Evolutionary conservation across 2,329 filamentous ascomycete genomes (phyloP).

Genomic region (Pseudogymnoascus sp.): DNA sequence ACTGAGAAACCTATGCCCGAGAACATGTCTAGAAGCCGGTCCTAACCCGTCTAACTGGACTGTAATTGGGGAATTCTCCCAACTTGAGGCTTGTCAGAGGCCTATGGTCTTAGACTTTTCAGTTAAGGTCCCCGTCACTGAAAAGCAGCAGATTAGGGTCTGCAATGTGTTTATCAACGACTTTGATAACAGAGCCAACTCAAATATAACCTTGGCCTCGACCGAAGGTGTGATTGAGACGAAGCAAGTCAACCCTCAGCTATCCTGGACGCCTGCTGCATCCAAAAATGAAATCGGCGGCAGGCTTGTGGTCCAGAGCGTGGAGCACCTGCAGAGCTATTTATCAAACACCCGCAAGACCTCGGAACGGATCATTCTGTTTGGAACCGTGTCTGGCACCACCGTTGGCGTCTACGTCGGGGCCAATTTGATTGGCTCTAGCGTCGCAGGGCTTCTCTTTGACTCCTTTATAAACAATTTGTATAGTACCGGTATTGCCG

Average conservation of each 20-base stretch:
- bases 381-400: not conserved
- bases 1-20: not conserved
- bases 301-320: not conserved
- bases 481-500: not conserved
- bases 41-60: not conserved
- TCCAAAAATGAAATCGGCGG: not conserved
- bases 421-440: not conserved
- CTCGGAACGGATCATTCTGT: not conserved
- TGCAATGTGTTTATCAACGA: not conserved
- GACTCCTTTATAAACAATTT: not conserved
- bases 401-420: not conserved
- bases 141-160: not conserved
- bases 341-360: not conserved
- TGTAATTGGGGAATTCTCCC: not conserved
- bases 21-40: not conserved
- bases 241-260: not conserved
- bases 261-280: not conserved
- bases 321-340: not conserved
- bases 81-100: not conserved
- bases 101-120: not conserved
- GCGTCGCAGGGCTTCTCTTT: not conserved
- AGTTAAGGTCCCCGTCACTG: not conserved
- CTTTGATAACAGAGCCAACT: not conserved
- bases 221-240: not conserved
- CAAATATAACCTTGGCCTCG: not conserved